Evolutionary conservation across 805 yeast species (phyloP).

Genomic region (Sugiyamaella floridensis): DNA sequence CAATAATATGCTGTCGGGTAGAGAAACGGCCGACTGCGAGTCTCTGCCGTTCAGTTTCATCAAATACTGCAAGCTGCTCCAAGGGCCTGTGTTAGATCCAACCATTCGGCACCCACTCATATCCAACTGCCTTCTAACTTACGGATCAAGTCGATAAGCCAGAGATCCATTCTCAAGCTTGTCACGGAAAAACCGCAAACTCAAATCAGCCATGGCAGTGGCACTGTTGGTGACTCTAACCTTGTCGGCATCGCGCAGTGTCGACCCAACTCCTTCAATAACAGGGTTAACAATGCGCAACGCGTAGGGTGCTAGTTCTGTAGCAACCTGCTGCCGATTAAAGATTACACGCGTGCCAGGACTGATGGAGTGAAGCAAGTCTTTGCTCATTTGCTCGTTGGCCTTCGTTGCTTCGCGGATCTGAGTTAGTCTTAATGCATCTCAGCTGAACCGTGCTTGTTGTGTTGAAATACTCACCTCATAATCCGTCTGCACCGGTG

Average conservation of each 20-base stretch:
- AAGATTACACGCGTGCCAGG: constrained; percentile 13
- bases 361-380: constrained; percentile 19
- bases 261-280: constrained; percentile 6
- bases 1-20: constrained; percentile 12
- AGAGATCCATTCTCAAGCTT: constrained; percentile 26
- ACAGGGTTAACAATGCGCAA: constrained; percentile 24
- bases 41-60: constrained; percentile 10
- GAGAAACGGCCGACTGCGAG: constrained; percentile 16
- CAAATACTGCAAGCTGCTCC: constrained; percentile 23
- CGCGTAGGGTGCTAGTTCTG: constrained; percentile 30
- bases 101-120: no score
- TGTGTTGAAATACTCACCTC: constrained; percentile 8
- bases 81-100: constrained; percentile 18
- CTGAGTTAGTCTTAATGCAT: constrained; percentile 1
- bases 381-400: constrained; percentile 28
- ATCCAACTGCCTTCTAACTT: neutral
- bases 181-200: constrained; percentile 21
- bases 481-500: constrained; percentile 10
- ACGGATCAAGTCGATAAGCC: constrained; percentile 29
- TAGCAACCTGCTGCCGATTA: constrained; percentile 9
- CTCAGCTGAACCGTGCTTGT: neutral
- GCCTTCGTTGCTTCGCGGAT: constrained; percentile 25
- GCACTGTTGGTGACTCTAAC: constrained; percentile 17
- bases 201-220: constrained; percentile 20
- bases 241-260: constrained; percentile 15